Base-by-base conservation (phyloP, 2,329 filamentous ascomycete species). In the Epichloe typhina region DNA sequence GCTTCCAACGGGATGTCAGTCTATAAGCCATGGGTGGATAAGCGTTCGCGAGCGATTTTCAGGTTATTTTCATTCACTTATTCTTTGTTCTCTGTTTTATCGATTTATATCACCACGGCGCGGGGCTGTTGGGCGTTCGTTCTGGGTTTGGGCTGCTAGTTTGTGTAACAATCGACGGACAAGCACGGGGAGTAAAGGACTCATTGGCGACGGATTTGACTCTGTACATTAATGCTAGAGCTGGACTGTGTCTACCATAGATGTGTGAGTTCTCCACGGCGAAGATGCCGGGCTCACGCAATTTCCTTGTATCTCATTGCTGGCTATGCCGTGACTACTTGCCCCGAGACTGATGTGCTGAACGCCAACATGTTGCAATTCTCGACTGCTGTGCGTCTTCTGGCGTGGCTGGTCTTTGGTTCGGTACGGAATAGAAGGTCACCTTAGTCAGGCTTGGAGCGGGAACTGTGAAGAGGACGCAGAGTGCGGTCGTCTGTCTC, bases 151-250 rank as follows among this genome's bases (percentile, higher is more conserved):
- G 40, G 36, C 17, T 50, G 21, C 21, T 43, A 21, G 40, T 38
- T 23, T 26, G 35, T 44, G 23, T 12, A n/a, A 26, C 21, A 17
- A 38, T 49, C 26, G 26, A 36, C 38, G 47, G 47, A 19, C 35
- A 33, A 39, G 41, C 35, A 49, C 40, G 35, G 40, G 47, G 47
- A 50, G 41, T 39, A 50, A 38, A 50, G 19, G 47, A 40, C 19
- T 42, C 23, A 23, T 45, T 33, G 41, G 17, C 33, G 41, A 41
- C 3, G n/a, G 41, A 11, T 19, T 46, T 50, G 21, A 45, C 12
- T n/a, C 26, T 50, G 47, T 50, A 50, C 11, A 50, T 9, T 50
- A 50, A 38, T 49, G 21, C 13, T 26, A 36, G 47, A 47, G 35
- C 46, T 47, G 38, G 47, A 19, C 17, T 49, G 8, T 43, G 47